Base-by-base conservation (phyloP, 2,329 filamentous ascomycete genomes). In the Calonectria leucothoes region DNA sequence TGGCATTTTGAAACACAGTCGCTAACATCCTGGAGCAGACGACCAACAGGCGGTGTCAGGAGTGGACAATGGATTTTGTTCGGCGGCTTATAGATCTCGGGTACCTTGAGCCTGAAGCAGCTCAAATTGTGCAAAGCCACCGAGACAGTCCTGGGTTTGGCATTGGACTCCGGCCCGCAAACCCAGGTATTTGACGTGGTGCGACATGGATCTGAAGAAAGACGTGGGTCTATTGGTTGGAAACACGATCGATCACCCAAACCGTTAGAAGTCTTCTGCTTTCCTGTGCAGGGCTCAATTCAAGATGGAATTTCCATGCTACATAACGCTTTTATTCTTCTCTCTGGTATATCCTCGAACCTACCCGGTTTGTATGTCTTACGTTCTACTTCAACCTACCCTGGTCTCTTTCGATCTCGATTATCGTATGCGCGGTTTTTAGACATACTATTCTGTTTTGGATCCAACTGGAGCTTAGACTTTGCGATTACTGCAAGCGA, bases 11-110 rank as follows among this genome's bases (percentile, higher is more conserved):
- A 20, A 14, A 23, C 11, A n/a, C 2, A 8, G 20, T 12, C 35
- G 42, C 37, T 63, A 15, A 63, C 8, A 8, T 25, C 23, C 12
- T 31, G 25, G 15, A 25, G 20, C 15, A 59, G 55, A 33, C 66
- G 8, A 69, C 55, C 14, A 69, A 69, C 17, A 29, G 55, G 45
- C 45, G 66, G 27, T 69, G 55, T 20, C 42, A 64, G 17, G 66
- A 63, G 42, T 63, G 66, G 55, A 63, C 55, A 8, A 55, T 65
- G 45, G 48, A 65, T 14, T 55, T 55, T 25, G 33, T 65, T 7
- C 48, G 35, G 20, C 23, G 33, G 4, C 23, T 65, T 1, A 49
- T 70, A 20, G 33, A 45, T 33, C 35, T 65, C 1, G 35, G 37
- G 14, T 45, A 35, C 14, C 23, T 55, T 14, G 33, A 17, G 7